Base-by-base conservation (phyloP, 2,329 filamentous ascomycete genomes). In the Nigrograna mackinnonii region DNA sequence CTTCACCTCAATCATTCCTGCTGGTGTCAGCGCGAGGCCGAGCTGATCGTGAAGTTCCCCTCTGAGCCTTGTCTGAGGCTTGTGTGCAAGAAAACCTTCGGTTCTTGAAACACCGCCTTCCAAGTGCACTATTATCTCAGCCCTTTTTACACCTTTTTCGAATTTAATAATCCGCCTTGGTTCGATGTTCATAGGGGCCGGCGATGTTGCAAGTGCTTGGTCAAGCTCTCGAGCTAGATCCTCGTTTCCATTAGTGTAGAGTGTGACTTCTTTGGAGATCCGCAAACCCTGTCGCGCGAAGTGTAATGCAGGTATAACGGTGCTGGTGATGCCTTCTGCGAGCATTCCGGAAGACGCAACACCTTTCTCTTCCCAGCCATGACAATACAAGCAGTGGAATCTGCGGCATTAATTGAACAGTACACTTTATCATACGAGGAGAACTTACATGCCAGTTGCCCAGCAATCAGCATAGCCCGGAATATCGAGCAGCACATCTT, bases 401-500 rank as follows among this genome's bases (percentile, higher is more conserved):
- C 47, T 49, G 35, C 3, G 18, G 16, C 12, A n/a, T n/a, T n/a
- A 13, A 37, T 12, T 12, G 22, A 18, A 32, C 9, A 37, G 20
- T 19, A 18, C 12, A 34, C n/a, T 28, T 9, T 13, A 19, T 21
- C 22, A 37, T 24, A 32, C 35, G 37, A 32, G 13, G 20, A 14
- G 44, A 26, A 53, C 59, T 47, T 50, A 80, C 76, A 79, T 76
- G 19, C 71, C 69, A 17, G 55, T 64, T 3, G 62, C 74, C 78
- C 78, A 84, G 43, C 72, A 75, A 21, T 80, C 74, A 0, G 49
- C 66, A 44, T 79, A 83, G 0, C 81, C 80, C 2, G 39, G 21
- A 34, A 82, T 75, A 16, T 74, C 66, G 0, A 75, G 75, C 28
- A 74, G 54, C 0, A 77, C 48, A 49, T 84, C 80, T 22, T 55